Conservation (phyloP, 306 rosid genomes). For the cucumber (Cucumis sativus) region Cucumber_9930_V3 NC_026656.2:10670501-10671000, state of each 20-base stretch:
- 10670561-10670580: slow-evolving; percentile 1
- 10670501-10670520: background rate
- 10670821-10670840: background rate
- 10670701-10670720: background rate
- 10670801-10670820: slow-evolving; percentile 1
- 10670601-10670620: background rate
- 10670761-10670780: background rate
- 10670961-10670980: no score
- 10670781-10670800: background rate
- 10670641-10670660: background rate
- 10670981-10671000: no score
- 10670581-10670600: slow-evolving; percentile 1
- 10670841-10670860: background rate
- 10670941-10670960: background rate
- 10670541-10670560: background rate
- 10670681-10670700: background rate
- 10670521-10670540: background rate
- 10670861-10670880: slow-evolving; percentile 8
- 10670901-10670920: slow-evolving; percentile 39
- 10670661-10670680: background rate
- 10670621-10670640: background rate
- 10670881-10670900: slow-evolving; percentile 16
- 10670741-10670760: no score
- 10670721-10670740: background rate
- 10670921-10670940: slow-evolving; percentile 5